These are phyloP conservation scores for Aspergillus egyptiacus DNA, from an alignment of 495 filamentous ascomycete species.

Conservation along the genomic window DNA sequence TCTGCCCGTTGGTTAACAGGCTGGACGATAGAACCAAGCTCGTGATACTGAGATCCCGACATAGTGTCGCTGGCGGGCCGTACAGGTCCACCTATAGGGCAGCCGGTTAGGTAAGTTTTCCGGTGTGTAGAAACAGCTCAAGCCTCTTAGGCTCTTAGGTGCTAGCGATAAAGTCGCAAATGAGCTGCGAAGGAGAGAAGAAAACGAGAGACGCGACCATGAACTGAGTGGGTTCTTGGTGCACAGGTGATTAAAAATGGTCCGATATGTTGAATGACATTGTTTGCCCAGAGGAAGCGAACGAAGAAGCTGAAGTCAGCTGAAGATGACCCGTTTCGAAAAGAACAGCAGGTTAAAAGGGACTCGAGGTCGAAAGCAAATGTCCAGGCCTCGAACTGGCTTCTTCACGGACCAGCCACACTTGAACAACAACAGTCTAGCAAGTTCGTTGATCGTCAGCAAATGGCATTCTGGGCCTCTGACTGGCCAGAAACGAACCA, in stretches of 20 bases:
- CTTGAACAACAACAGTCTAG: neutral
- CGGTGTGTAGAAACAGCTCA: too few species aligned
- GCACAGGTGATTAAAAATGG: neutral
- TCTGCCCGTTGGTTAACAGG: neutral
- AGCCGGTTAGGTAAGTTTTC: neutral
- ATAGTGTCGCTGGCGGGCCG: neutral
- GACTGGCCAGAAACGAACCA: neutral
- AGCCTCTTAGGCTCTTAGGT: neutral
- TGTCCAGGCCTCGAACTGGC: too few species aligned
- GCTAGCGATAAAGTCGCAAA: neutral
- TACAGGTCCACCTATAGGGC: neutral
- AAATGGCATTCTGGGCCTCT: neutral
- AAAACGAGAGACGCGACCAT: neutral
- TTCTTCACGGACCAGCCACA: conserved; percentile 6
- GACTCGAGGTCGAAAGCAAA: too few species aligned
- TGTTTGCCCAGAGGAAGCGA: neutral
- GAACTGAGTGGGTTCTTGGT: neutral
- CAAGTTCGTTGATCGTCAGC: neutral
- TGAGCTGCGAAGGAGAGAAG: neutral
- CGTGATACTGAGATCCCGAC: conserved; percentile 8
- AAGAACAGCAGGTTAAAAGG: neutral
- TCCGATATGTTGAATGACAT: neutral
- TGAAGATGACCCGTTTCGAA: neutral
- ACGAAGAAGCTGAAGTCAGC: neutral
- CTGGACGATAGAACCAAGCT: conserved; percentile 3